Percentiles rank a stretch among this genome's conserved stretches.
Conservation (phyloP, 306 rosid species). For the Aeschynomene evenia region DNA sequence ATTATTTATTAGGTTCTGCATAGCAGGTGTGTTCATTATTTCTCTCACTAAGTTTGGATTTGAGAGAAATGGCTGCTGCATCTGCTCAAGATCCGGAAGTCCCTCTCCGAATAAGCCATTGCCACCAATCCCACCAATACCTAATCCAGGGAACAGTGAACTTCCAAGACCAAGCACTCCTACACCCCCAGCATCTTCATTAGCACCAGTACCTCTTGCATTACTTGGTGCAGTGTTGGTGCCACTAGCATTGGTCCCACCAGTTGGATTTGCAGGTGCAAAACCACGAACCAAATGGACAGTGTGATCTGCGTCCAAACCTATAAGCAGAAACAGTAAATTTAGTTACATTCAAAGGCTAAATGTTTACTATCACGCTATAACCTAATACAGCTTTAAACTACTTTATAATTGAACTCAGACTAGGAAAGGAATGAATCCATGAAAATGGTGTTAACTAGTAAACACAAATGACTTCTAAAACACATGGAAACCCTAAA, state of each 20-base stretch:
- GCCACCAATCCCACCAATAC: constrained; percentile 52
- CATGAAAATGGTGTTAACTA: background rate
- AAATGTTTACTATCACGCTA: background rate
- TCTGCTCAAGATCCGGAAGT: constrained; percentile 67
- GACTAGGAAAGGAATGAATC: constrained; percentile 4
- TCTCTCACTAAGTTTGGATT: constrained; percentile 60
- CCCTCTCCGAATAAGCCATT: constrained; percentile 60
- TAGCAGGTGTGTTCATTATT: constrained; percentile 55
- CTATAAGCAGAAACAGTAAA: constrained; percentile 20
- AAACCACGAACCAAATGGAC: constrained; percentile 55
- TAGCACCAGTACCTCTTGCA: constrained; percentile 37
- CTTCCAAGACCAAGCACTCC: constrained; percentile 63
- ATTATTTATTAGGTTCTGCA: constrained; percentile 56
- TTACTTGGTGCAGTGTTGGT: background rate
- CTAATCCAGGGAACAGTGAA: constrained; percentile 64
- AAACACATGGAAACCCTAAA: background rate
- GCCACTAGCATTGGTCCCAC: constrained; percentile 29
- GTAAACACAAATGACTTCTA: background rate
- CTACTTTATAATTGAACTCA: background rate
- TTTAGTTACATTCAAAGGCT: background rate
- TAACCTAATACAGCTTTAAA: background rate
- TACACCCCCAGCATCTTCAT: constrained; percentile 54
- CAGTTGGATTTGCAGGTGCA: constrained; percentile 35
- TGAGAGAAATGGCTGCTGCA: constrained; percentile 69
- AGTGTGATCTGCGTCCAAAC: constrained; percentile 55